A percentile compares a stretch with the other conserved stretches of the same genome.
phyloP scores from a whole-genome alignment of 2,329 filamentous ascomycete species.

The Grosmannia clavigera region DNA sequence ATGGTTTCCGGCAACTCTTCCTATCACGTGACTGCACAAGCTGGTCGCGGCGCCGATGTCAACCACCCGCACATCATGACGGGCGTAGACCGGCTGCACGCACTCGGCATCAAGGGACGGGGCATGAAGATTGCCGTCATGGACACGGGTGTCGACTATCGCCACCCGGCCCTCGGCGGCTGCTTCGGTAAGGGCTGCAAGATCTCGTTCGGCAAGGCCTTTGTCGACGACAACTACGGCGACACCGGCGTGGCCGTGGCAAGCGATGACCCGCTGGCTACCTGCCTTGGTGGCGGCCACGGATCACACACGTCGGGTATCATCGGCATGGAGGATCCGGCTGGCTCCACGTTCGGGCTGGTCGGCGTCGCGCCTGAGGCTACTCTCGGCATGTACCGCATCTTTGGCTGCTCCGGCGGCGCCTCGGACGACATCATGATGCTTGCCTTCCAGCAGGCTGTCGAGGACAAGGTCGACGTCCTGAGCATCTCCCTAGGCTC shows the following conservation, averaged over 20 bases:
- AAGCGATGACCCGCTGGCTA: conserved; percentile 36
- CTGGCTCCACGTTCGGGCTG: conserved; percentile 26
- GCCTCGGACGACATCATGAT: conserved; percentile 45
- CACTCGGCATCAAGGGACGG: conserved; percentile 36
- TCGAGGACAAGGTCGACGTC: conserved; percentile 45
- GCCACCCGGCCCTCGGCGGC: conserved; percentile 23
- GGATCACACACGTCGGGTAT: conserved; percentile 52
- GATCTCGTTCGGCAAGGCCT: conserved; percentile 10
- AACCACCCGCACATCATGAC: conserved; percentile 36
- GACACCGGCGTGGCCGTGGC: conserved; percentile 27
- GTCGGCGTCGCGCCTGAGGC: conserved; percentile 45
- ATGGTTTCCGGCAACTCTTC: neutral
- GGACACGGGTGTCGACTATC: conserved; percentile 28
- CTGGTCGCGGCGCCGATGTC: neutral
- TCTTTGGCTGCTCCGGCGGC: conserved; percentile 41
- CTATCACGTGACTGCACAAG: neutral
- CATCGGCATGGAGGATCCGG: conserved; percentile 45
- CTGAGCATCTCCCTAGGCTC: conserved; percentile 42
- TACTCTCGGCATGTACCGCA: conserved; percentile 41
- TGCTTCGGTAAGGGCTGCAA: conserved; percentile 12
- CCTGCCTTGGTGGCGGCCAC: conserved; percentile 36
- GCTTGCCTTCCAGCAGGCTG: conserved; percentile 46
- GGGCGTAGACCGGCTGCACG: conserved; percentile 41
- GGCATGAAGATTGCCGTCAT: conserved; percentile 39
- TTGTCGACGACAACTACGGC: conserved; percentile 21